These are phyloP conservation scores for Amanita pallidorosea DNA, from an alignment of 768 basidiomycete species.

Conservation along the genomic window DNA sequence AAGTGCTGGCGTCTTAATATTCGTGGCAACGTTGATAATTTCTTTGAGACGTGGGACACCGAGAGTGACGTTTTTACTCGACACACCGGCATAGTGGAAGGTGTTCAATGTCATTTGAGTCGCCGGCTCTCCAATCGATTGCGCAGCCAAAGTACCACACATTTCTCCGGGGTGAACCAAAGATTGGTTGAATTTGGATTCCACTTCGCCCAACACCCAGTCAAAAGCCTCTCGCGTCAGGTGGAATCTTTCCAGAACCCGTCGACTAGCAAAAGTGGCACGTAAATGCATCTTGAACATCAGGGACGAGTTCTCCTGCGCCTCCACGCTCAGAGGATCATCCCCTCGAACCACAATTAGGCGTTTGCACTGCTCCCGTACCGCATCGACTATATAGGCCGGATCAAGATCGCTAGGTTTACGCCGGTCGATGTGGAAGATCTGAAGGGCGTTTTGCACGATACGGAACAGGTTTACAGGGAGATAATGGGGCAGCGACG, in stretches of 20 bases:
- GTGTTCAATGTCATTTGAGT: conserved; percentile 99
- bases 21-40: conserved; percentile 97
- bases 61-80: conserved; percentile 98
- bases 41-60: conserved; percentile 99
- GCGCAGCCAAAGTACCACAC: conserved; percentile 96
- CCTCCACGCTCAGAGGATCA: conserved; percentile 62
- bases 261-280: conserved; percentile 76
- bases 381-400: conserved; percentile 70
- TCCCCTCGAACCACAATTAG: conserved; percentile 84
- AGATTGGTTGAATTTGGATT: conserved; percentile 92
- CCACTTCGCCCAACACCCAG: conserved; percentile 95
- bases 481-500: conserved; percentile 68
- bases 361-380: conserved; percentile 63
- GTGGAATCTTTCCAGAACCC: conserved; percentile 81
- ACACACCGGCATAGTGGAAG: conserved; percentile 99
- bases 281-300: conserved; percentile 92
- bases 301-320: conserved; percentile 82
- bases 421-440: conserved; percentile 93
- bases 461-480: conserved; percentile 95
- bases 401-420: conserved; percentile 92
- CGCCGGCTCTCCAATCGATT: conserved; percentile 98
- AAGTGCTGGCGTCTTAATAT: conserved; percentile 98
- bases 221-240: conserved; percentile 91
- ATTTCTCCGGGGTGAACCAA: conserved; percentile 93
- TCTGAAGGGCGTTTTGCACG: conserved; percentile 89